Evolutionary conservation across 192 early-diverging fungal species (phyloP).

Genomic region (Coemansia sp.): DNA sequence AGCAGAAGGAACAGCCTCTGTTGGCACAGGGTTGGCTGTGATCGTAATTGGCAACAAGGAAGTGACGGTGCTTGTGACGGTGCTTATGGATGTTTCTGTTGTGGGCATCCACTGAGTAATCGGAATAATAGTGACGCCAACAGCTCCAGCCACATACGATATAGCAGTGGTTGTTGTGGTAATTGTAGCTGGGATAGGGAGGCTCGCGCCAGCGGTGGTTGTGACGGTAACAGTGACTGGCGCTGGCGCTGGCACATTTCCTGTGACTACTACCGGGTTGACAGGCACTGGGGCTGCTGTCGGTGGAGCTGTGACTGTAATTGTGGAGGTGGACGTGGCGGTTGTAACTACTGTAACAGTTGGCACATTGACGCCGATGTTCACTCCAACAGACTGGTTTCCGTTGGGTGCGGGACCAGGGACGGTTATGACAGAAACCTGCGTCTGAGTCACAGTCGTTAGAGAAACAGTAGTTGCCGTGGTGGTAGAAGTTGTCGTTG

Average conservation of each 20-base stretch:
- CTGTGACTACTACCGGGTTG: neutral
- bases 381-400: neutral
- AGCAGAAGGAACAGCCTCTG: neutral
- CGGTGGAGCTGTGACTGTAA: neutral
- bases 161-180: neutral
- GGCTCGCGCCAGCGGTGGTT: neutral
- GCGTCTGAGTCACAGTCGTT: neutral
- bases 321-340: neutral
- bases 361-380: neutral
- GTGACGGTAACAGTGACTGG: neutral
- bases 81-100: neutral
- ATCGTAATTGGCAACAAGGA: neutral
- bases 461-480: neutral
- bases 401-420: neutral
- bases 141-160: neutral
- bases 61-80: neutral
- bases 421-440: neutral
- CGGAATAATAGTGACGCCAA: neutral
- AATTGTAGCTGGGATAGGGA: neutral
- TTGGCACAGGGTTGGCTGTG: neutral
- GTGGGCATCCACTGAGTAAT: conserved; percentile 5
- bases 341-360: neutral
- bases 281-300: neutral
- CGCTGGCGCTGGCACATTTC: neutral
- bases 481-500: neutral